Conservation (phyloP, 2,329 filamentous ascomycete genomes). For the Penicillium sp. region DNA sequence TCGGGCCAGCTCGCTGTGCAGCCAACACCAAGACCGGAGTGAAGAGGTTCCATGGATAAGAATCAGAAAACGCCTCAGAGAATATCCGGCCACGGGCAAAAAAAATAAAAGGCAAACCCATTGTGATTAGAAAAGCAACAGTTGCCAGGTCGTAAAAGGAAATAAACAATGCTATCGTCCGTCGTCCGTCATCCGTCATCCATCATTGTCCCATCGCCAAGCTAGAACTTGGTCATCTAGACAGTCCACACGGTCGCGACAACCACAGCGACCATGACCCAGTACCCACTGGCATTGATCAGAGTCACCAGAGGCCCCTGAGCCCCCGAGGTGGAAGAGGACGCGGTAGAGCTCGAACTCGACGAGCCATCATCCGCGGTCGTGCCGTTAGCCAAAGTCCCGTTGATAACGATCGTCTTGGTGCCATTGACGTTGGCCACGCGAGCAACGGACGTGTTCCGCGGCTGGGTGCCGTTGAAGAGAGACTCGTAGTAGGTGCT, state of each 20-base stretch:
- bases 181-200: not conserved
- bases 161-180: constrained; percentile 5
- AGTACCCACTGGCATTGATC: constrained; percentile 46
- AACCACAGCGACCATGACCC: constrained; percentile 46
- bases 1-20: not conserved
- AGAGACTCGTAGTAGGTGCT: constrained; percentile 48
- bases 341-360: not conserved
- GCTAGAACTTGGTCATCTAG: constrained; percentile 16
- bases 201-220: not conserved
- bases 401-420: constrained; percentile 52
- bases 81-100: not conserved
- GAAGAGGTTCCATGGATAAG: not conserved
- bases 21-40: not conserved
- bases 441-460: constrained; percentile 45
- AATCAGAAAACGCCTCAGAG: not conserved
- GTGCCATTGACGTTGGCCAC: constrained; percentile 50
- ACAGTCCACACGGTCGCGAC: constrained; percentile 37
- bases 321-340: constrained; percentile 21
- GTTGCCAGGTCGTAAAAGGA: constrained; percentile 1
- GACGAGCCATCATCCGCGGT: constrained; percentile 39
- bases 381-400: constrained; percentile 51
- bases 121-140: not conserved
- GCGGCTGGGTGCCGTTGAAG: constrained; percentile 46
- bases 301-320: constrained; percentile 25
- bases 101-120: not conserved